Conservation (phyloP, 805 yeast species). For the Ogataea siamensis region DNA sequence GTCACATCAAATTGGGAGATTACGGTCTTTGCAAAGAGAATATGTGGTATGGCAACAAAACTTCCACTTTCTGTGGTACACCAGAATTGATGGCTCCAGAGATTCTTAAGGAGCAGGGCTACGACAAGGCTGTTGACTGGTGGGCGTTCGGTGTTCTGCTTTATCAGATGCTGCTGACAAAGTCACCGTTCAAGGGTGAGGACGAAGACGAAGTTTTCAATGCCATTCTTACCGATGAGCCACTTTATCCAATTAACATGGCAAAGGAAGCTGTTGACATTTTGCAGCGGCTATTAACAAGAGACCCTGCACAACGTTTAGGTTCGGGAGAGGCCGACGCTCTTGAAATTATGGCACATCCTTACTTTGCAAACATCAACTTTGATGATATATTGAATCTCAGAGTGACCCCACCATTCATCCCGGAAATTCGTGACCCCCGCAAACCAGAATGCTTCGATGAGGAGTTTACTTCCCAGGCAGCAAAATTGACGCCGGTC, state of each 20-base stretch:
- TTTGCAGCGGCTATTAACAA: constrained; percentile 83
- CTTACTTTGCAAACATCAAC: constrained; percentile 85
- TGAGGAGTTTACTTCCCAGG: constrained; percentile 89
- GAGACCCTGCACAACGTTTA: constrained; percentile 80
- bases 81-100: constrained; percentile 99
- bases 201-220: constrained; percentile 86
- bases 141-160: constrained; percentile 98
- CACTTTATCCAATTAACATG: constrained; percentile 95
- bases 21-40: constrained; percentile 96
- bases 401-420: constrained; percentile 80
- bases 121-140: constrained; percentile 97
- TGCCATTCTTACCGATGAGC: constrained; percentile 95
- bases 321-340: constrained; percentile 92
- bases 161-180: constrained; percentile 94
- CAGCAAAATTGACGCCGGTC: constrained; percentile 93
- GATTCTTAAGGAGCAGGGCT: constrained; percentile 86
- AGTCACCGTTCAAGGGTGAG: constrained; percentile 96
- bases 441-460: constrained; percentile 93
- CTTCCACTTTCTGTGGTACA: constrained; percentile 96
- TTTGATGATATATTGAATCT: constrained; percentile 80
- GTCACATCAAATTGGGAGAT: constrained; percentile 96
- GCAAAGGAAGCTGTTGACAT: constrained; percentile 94
- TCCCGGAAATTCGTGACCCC: constrained; percentile 83
- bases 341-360: constrained; percentile 89
- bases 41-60: constrained; percentile 62